Base-by-base conservation (phyloP, 495 filamentous ascomycete species). In the Aspergillus incahuasiensis region DNA sequence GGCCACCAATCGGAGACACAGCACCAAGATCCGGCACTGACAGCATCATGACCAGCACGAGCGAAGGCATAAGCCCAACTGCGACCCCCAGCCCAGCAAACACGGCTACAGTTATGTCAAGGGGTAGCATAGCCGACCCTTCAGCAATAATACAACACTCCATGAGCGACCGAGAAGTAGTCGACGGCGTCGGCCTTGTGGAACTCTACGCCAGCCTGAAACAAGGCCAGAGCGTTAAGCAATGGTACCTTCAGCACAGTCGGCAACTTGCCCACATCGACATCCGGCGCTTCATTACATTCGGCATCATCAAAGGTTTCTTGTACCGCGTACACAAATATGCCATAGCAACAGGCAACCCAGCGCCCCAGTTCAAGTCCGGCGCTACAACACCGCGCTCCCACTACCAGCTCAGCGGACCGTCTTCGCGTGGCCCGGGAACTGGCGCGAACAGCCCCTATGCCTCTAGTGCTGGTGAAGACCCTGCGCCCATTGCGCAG, bases 271-370 rank as follows among this genome's bases (percentile, higher is more conserved):
- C 77, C 12, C 79, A 84, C 61, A 82, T 98, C 57, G 94, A 98
- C 70, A 82, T 96, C 43, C 81, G 94, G 1, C 84, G 95, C 24
- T 87, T 98, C 55, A 87, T 98, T 55, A 92, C 92, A 32, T 97
- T 97, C 68, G 94, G 95, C 44, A 81, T 97, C 15, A 94, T 97
- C 62, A 96, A 97, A 69, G 91, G 92, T 4, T 87, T 95, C 58
- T 63, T 98, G n/a, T 96, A 96, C 69, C 82, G 94, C 16, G 87
- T 96, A 30, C 92, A 97, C 73, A 91, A 91, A 65, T 94, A 95
- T 64, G 87, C 90, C 4, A 80, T 91, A 7, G 82, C 82, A 11
- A 83, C 84, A 0, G 71, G 75, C 0, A 61, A 70, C 24, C 68
- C 73, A 1, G 69, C 70, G 0, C 67, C 67, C 2, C 51, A 63